These are phyloP conservation scores for Escallonia herrerae DNA, from an alignment of 129 eudicot genomes.

Conservation along the genomic window DNA sequence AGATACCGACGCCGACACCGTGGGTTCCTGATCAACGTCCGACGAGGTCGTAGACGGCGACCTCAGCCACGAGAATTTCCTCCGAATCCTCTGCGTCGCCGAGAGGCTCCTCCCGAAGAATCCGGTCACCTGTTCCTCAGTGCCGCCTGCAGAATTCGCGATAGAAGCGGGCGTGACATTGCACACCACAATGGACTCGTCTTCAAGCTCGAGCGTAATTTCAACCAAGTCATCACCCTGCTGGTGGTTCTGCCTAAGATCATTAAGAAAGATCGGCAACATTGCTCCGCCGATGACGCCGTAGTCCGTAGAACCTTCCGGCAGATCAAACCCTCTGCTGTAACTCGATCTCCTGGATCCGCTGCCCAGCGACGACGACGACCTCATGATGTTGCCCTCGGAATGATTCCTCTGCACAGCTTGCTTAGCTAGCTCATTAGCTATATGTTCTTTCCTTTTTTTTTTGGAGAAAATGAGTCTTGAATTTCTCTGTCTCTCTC, in stretches of 20 bases:
- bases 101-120: slow-evolving; percentile 32
- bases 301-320: slow-evolving; percentile 26
- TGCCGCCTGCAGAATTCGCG: slow-evolving; percentile 3
- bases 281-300: slow-evolving; percentile 54
- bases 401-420: too few relatives aligned
- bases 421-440: too few relatives aligned
- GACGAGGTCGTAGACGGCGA: slow-evolving; percentile 50
- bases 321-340: slow-evolving; percentile 42
- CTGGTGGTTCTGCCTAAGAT: slow-evolving; percentile 38
- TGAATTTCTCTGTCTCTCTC: background rate
- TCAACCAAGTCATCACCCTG: slow-evolving; percentile 56
- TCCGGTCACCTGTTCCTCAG: background rate
- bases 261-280: slow-evolving; percentile 80
- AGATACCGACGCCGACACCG: slow-evolving; percentile 12
- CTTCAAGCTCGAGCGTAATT: slow-evolving; percentile 66
- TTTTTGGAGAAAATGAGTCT: too few relatives aligned
- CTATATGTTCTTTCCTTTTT: too few relatives aligned
- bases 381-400: slow-evolving; percentile 13
- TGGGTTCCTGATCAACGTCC: slow-evolving; percentile 30
- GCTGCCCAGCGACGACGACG: slow-evolving; percentile 29
- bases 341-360: slow-evolving; percentile 40
- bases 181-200: slow-evolving; percentile 41
- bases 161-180: slow-evolving; percentile 54
- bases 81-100: slow-evolving; percentile 40
- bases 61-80: slow-evolving; percentile 55